Evolutionary conservation across 208 protist genomes (phyloP), one percentile per base, ranked within the genome.

Genomic region (Crithidia expoeki): DNA sequence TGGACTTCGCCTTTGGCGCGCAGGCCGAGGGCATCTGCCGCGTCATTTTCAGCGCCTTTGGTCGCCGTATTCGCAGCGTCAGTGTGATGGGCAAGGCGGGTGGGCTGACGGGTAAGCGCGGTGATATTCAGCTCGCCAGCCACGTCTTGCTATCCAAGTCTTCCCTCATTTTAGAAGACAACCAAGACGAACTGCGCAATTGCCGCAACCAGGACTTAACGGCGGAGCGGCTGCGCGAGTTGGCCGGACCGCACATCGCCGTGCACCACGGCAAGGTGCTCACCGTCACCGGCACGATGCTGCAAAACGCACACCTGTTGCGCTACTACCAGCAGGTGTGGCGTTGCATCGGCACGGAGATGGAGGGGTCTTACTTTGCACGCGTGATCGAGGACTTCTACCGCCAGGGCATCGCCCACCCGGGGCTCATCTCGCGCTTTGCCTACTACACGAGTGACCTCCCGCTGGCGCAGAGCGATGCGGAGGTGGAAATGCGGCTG

Each of bases 1-100:
- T 95, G 88, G 92, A 96, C 79, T 96, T 94, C 57, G 88, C 89
- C 32, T 96, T 96, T 80, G 92, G 92, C 0, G 87, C 89, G 4
- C 92, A 96, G 75, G 92, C 92, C n/a, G 87, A 88, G 50, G 88
- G 86, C 17, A 95, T 96, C 52, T 85, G 84, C 60, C 77, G 83
- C 4, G 81, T 88, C 25, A 79, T 96, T 30, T 91, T 94, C 81
- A 81, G 80, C 60, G 85, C 88, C 32, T 96, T 96, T 77, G 90
- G 86, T 38, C 74, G 76, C 50, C 73, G 81, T 53, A 93, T 96
- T 50, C 92, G 89, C 60, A 93, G 86, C 40, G 85, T 96, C 42
- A 95, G 80, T 53, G 88, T 96, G 27, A 90, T 95, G 77, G 92
- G 92, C 65, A 96, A 96, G 73, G 92, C 92, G 5, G 92, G 92